Evolutionary conservation across 495 filamentous ascomycete species (phyloP).

Genomic region (Penicillium crystallinum): DNA sequence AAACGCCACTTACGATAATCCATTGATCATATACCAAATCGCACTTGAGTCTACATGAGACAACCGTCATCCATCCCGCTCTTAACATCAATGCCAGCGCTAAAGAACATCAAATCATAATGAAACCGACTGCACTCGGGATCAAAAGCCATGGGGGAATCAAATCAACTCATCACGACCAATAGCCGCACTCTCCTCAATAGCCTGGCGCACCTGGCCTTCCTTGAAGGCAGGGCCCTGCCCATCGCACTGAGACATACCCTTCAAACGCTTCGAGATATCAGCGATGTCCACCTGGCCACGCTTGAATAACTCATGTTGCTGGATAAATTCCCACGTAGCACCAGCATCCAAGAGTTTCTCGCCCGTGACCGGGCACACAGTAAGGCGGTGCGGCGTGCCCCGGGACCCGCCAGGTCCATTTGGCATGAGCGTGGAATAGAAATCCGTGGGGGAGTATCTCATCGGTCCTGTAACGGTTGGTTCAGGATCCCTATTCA

Average conservation of each 20-base stretch:
- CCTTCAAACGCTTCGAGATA: constrained; percentile 71
- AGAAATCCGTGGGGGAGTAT: constrained; percentile 70
- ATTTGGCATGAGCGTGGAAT: constrained; percentile 34
- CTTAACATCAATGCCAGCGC: constrained; percentile 2
- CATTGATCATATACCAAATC: not conserved
- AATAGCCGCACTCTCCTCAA: constrained; percentile 69
- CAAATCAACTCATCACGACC: constrained; percentile 71
- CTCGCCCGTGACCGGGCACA: constrained; percentile 62
- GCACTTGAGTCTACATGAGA: not conserved
- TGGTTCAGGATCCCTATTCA: constrained; percentile 22
- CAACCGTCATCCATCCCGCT: not conserved
- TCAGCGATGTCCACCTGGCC: constrained; percentile 81
- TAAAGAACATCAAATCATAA: constrained; percentile 12
- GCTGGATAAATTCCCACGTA: constrained; percentile 88
- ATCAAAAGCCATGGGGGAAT: constrained; percentile 6
- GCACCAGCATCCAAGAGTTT: constrained; percentile 71
- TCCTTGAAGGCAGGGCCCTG: constrained; percentile 88
- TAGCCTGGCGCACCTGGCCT: constrained; percentile 62
- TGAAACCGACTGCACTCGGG: not conserved
- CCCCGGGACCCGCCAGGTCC: constrained; percentile 21
- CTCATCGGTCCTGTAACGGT: constrained; percentile 61
- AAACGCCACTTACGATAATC: too few relatives aligned
- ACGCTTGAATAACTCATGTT: constrained; percentile 69
- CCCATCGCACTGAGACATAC: constrained; percentile 79
- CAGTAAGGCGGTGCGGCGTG: constrained; percentile 63